Evolutionary conservation across 2,329 filamentous ascomycete genomes (phyloP), one percentile per base, ranked within the genome.

Genomic region (Tolypocladium pustulatum): DNA sequence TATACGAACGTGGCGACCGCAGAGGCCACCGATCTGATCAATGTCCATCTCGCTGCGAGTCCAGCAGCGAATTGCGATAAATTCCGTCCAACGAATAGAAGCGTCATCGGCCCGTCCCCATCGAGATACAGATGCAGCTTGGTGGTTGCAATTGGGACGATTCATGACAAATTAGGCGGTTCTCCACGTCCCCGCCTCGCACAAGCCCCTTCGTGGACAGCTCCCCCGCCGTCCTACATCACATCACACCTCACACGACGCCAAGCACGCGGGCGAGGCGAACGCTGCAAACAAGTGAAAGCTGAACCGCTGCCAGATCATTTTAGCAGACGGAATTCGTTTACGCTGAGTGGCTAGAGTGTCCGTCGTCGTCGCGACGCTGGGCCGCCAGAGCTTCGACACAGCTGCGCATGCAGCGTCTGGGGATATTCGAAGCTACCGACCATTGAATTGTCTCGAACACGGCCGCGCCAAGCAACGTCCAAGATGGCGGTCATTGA

Each of bases 401-500:
- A 12, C 7, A 15, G 46, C 46, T 30, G 4, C 46, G 13, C 43
- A 8, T 25, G 43, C 22, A 13, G 25, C 34, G n/a, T 12, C 54
- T 30, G 9, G n/a, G n/a, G 25, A 22, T n/a, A 43, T 10, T 13
- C 38, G 17, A 22, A 12, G 41, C n/a, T 2, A 25, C 22, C 38
- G 15, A 25, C n/a, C n/a, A n/a, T n/a, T n/a, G 17, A 10, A 12
- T 5, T 25, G 4, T 25, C 40, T 43, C 43, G 38, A 49, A 12
- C 12, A 30, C 43, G 43, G n/a, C 40, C 40, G 13, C 15, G n/a
- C 41, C 3, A 30, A 13, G 6, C 49, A 30, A 17, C 17, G 49
- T 34, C 22, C 60, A 74, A 65, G 58, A 89, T 88, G 85, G 69
- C 85, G 51, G 70, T 87, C 66, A 81, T 93, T 67, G 88, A 92